phyloP scores from a whole-genome alignment of 1,284 basidiomycete genomes.

The Lentinula novae-zelandiae region DNA sequence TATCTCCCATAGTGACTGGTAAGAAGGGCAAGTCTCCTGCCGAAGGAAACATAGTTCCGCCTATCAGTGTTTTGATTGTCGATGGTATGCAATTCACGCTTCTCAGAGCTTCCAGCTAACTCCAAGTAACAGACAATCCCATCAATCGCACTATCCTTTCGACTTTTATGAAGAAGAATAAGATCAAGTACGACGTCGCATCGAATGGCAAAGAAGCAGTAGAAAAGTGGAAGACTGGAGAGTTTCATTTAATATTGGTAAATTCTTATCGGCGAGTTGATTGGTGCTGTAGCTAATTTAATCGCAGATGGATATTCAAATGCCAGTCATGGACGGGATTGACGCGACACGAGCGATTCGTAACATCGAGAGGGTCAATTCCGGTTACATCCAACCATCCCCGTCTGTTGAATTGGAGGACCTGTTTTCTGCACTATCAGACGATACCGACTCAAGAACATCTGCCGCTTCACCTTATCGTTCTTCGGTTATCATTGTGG shows the following conservation, averaged over 20 bases:
- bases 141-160: conserved; percentile 98
- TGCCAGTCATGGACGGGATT: conserved; percentile 99
- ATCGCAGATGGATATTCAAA: conserved; percentile 96
- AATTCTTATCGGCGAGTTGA: conserved; percentile 21
- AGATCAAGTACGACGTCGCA: conserved; percentile 93
- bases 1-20: conserved; percentile 18
- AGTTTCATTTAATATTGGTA: conserved; percentile 95
- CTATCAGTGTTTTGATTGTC: conserved; percentile 93
- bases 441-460: conserved; percentile 41
- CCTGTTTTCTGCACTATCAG: conserved; percentile 46
- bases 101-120: conserved; percentile 4
- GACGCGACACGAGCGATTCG: conserved; percentile 96
- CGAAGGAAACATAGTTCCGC: conserved; percentile 73
- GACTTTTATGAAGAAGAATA: conserved; percentile 95
- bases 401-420: conserved; percentile 56
- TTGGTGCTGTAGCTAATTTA: not conserved
- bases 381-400: conserved; percentile 70
- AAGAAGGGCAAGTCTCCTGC: conserved; percentile 27
- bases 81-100: conserved; percentile 62
- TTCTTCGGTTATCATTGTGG: conserved; percentile 97
- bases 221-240: conserved; percentile 91
- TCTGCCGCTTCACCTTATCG: conserved; percentile 60
- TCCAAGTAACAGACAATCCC: conserved; percentile 75
- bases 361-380: conserved; percentile 76
- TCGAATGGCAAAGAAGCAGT: conserved; percentile 96